Conservation (phyloP, 164 flowering plant genomes). For the Akebia trifoliata region DNA sequence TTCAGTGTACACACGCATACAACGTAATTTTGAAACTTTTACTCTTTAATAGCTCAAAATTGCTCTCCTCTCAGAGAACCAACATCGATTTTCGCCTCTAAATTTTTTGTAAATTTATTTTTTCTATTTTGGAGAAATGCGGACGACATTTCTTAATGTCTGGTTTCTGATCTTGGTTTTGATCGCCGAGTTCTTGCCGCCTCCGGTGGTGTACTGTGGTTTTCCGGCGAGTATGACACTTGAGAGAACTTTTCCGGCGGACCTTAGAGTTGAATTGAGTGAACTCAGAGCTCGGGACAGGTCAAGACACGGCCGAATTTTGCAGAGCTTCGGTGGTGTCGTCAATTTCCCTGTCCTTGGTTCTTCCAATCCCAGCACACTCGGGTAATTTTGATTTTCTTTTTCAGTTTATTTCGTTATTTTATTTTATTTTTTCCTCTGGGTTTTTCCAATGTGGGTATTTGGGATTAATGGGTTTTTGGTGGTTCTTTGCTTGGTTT, state of each 20-base stretch:
- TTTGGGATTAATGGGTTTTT: no score
- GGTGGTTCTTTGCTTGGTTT: no score
- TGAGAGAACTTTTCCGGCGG: constrained; percentile 53
- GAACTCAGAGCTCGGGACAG: constrained; percentile 54
- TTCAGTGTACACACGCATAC: no score
- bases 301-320: constrained; percentile 57
- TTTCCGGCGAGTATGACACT: constrained; percentile 44
- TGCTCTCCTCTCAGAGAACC: no score
- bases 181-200: constrained; percentile 16
- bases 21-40: no score
- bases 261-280: constrained; percentile 31
- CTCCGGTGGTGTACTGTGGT: constrained; percentile 18
- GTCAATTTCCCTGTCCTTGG: constrained; percentile 73
- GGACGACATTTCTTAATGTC: constrained; percentile 17
- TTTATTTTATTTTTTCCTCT: neutral
- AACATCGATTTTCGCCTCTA: no score
- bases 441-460: no score
- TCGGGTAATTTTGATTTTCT: constrained; percentile 47
- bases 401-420: neutral
- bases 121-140: no score
- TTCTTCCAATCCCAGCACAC: constrained; percentile 53
- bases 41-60: no score
- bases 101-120: no score
- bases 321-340: constrained; percentile 50
- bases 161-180: constrained; percentile 15